These are phyloP conservation scores for Penicillium salamii DNA, from an alignment of 495 filamentous ascomycete genomes.

Conservation along the genomic window DNA sequence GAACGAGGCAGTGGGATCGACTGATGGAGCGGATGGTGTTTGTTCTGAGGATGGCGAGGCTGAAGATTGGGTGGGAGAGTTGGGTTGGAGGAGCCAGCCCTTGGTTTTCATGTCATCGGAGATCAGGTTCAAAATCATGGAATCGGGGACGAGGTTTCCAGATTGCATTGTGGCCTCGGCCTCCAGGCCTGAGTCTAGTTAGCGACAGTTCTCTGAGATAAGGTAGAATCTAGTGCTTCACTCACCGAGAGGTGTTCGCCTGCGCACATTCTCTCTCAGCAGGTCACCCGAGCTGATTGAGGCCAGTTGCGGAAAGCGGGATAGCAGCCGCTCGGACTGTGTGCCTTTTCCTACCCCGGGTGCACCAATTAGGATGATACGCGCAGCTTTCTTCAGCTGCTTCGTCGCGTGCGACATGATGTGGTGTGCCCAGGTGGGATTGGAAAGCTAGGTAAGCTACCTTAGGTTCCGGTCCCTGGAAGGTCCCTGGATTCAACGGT, in stretches of 20 bases:
- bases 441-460: not conserved
- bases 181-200: conserved; percentile 64
- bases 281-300: conserved; percentile 93
- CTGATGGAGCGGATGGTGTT: conserved; percentile 39
- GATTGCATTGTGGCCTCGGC: conserved; percentile 83
- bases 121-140: conserved; percentile 88
- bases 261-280: conserved; percentile 86
- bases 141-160: conserved; percentile 81
- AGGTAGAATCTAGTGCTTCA: not conserved
- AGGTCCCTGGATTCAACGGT: not conserved
- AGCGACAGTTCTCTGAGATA: not conserved
- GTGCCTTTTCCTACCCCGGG: conserved; percentile 92
- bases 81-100: conserved; percentile 64
- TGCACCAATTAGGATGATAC: conserved; percentile 93
- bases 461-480: conserved; percentile 1
- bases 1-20: conserved; percentile 79
- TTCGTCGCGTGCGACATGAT: conserved; percentile 27
- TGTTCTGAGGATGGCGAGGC: conserved; percentile 3
- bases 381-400: conserved; percentile 75
- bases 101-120: conserved; percentile 77
- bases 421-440: not conserved
- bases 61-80: conserved; percentile 16
- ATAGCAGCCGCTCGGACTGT: conserved; percentile 82
- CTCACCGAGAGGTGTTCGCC: conserved; percentile 79
- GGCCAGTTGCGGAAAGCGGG: conserved; percentile 82